Evolutionary conservation across 192 early-diverging fungal species (phyloP).

Genomic region (Dispira parvispora): DNA sequence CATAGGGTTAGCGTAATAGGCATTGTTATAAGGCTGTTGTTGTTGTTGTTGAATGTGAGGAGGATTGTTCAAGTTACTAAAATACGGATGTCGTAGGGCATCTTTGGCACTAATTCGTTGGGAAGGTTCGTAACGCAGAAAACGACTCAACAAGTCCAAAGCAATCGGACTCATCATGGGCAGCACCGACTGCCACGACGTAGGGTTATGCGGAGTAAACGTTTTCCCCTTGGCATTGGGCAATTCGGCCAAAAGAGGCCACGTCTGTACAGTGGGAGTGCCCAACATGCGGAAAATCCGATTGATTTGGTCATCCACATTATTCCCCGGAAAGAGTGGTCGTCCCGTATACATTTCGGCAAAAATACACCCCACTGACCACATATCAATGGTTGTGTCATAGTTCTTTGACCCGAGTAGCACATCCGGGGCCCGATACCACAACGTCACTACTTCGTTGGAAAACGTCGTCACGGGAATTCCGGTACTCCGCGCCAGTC

Average conservation of each 20-base stretch:
- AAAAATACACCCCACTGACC: slow-evolving; percentile 98
- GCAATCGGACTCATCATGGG: slow-evolving; percentile 60
- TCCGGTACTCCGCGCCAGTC: slow-evolving; percentile 66
- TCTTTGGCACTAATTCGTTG: slow-evolving; percentile 43
- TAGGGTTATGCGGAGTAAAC: slow-evolving; percentile 43
- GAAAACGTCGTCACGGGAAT: slow-evolving; percentile 88
- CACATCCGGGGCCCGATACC: slow-evolving; percentile 97
- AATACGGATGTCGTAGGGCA: slow-evolving; percentile 42
- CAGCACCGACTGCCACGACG: slow-evolving; percentile 40
- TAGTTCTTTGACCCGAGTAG: slow-evolving; percentile 89
- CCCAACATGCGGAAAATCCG: slow-evolving; percentile 69
- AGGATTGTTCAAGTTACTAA: slow-evolving; percentile 25
- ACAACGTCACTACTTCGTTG: slow-evolving; percentile 96
- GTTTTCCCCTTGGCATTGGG: slow-evolving; percentile 51
- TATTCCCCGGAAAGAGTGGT: slow-evolving; percentile 66
- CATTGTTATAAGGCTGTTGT: slow-evolving; percentile 10
- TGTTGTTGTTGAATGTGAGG: slow-evolving; percentile 16
- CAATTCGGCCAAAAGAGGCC: slow-evolving; percentile 51
- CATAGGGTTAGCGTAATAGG: background rate
- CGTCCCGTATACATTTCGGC: slow-evolving; percentile 75
- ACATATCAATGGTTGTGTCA: slow-evolving; percentile 91
- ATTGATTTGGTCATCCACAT: slow-evolving; percentile 62
- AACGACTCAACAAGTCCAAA: slow-evolving; percentile 53
- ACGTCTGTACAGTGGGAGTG: slow-evolving; percentile 56
- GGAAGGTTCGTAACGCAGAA: slow-evolving; percentile 60